Conservation (phyloP, 2,329 filamentous ascomycete species). For the Pseudohalonectria lignicola region DNA sequence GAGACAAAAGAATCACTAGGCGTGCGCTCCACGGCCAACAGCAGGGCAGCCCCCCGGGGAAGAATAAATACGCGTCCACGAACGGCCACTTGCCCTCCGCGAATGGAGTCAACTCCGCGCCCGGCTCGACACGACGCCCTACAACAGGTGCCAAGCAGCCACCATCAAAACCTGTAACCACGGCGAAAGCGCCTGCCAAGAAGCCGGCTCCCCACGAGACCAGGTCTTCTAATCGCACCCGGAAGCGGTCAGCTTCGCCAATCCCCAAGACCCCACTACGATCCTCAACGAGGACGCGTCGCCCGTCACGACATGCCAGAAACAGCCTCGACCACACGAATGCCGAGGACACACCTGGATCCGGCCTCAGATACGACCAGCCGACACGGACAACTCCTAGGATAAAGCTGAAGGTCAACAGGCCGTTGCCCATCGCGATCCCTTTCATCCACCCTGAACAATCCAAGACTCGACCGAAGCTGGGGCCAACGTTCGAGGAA, state of each 20-base stretch:
- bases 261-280: conserved; percentile 23
- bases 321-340: conserved; percentile 15
- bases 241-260: conserved; percentile 29
- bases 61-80: conserved; percentile 15
- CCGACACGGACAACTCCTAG: conserved; percentile 25
- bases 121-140: conserved; percentile 5
- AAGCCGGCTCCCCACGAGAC: conserved; percentile 8
- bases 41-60: conserved; percentile 21
- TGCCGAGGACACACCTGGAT: conserved; percentile 5
- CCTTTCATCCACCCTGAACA: conserved; percentile 51
- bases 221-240: conserved; percentile 17
- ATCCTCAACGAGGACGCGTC: conserved; percentile 28
- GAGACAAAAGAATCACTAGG: conserved; percentile 40
- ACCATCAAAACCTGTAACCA: conserved; percentile 6
- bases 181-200: conserved; percentile 2
- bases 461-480: conserved; percentile 38
- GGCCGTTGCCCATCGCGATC: conserved; percentile 33
- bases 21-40: conserved; percentile 25
- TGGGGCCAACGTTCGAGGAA: conserved; percentile 44
- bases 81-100: conserved; percentile 16
- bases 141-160: conserved; percentile 3
- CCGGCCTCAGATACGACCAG: conserved; percentile 5
- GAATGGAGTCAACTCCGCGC: conserved; percentile 18
- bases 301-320: conserved; percentile 26
- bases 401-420: conserved; percentile 37